Evolutionary conservation across 2,329 filamentous ascomycete species (phyloP).

Genomic region (Samsoniella hepiali): DNA sequence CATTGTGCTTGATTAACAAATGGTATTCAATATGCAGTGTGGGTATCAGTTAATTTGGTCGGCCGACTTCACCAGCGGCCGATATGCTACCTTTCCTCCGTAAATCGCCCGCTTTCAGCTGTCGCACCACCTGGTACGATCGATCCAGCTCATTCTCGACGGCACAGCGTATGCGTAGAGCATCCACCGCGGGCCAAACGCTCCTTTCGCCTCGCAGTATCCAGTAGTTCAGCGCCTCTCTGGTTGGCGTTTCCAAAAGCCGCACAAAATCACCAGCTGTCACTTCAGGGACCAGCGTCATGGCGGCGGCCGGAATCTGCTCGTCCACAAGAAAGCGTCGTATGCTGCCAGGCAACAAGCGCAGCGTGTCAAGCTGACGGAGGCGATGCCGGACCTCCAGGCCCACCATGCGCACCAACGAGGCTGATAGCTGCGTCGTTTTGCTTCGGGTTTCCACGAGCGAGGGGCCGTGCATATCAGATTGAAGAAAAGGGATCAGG

Average conservation of each 20-base stretch:
- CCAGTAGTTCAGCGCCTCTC: constrained; percentile 77
- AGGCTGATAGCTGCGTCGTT: constrained; percentile 55
- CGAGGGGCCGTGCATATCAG: constrained; percentile 73
- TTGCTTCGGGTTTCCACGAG: constrained; percentile 56
- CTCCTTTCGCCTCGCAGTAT: constrained; percentile 78
- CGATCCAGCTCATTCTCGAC: constrained; percentile 85
- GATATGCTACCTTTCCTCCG: constrained; percentile 44
- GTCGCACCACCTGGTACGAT: constrained; percentile 75
- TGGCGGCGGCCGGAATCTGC: constrained; percentile 69
- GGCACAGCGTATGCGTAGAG: constrained; percentile 75
- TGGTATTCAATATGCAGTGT: neutral
- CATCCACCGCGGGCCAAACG: constrained; percentile 86
- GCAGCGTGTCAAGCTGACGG: constrained; percentile 74
- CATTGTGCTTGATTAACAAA: neutral
- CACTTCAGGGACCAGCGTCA: constrained; percentile 81
- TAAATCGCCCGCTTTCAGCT: constrained; percentile 53
- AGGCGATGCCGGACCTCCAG: constrained; percentile 78
- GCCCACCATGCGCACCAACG: constrained; percentile 65
- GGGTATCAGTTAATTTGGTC: constrained; percentile 19
- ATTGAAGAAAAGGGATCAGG: constrained; percentile 78
- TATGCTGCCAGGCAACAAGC: constrained; percentile 65
- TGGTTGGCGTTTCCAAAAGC: constrained; percentile 78
- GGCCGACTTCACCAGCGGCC: constrained; percentile 15
- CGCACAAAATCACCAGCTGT: constrained; percentile 69
- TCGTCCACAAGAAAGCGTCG: constrained; percentile 80